phyloP scores from a whole-genome alignment of 2,329 filamentous ascomycete species.

The Domatiomyces globalis region DNA sequence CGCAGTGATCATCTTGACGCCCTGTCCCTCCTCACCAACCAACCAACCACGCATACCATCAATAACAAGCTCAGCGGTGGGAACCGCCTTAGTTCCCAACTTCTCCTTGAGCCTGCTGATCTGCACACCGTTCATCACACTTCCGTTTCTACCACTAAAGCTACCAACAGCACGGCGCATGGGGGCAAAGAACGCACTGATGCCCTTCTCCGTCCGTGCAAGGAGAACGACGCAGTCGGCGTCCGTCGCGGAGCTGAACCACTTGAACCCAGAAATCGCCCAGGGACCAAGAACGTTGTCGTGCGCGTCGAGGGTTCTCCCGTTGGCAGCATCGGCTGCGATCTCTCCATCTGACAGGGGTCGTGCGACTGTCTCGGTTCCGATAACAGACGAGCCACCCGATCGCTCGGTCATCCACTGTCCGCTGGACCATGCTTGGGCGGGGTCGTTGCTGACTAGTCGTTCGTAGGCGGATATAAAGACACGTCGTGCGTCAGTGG shows the following conservation, averaged over 20 bases:
- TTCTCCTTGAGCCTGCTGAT: constrained; percentile 61
- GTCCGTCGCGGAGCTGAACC: constrained; percentile 55
- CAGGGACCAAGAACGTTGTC: constrained; percentile 36
- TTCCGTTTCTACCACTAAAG: constrained; percentile 1
- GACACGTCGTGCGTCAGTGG: constrained; percentile 12
- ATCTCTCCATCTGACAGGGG: constrained; percentile 8
- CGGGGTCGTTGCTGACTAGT: constrained; percentile 19
- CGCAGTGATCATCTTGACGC: constrained; percentile 53
- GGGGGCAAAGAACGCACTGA: constrained; percentile 53
- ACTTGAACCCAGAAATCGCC: constrained; percentile 53
- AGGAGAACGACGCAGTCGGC: constrained; percentile 50
- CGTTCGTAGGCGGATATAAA: constrained; percentile 19
- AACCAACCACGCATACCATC: constrained; percentile 50
- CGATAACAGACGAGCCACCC: constrained; percentile 25
- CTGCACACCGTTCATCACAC: constrained; percentile 44
- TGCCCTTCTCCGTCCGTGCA: constrained; percentile 41
- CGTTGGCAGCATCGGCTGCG: constrained; percentile 4
- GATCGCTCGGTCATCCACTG: constrained; percentile 29
- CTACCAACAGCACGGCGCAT: constrained; percentile 24
- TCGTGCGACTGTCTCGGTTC: constrained; percentile 23
- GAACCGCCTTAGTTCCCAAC: constrained; percentile 53
- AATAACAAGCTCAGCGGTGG: constrained; percentile 58
- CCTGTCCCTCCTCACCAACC: constrained; percentile 51
- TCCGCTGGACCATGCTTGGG: constrained; percentile 24
- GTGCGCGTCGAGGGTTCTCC: constrained; percentile 20